A percentile compares a stretch with the other conserved stretches of the same genome.
Evolutionary conservation across 345 rosid genomes (phyloP).

Genomic region (Syzygium oleosum): DNA sequence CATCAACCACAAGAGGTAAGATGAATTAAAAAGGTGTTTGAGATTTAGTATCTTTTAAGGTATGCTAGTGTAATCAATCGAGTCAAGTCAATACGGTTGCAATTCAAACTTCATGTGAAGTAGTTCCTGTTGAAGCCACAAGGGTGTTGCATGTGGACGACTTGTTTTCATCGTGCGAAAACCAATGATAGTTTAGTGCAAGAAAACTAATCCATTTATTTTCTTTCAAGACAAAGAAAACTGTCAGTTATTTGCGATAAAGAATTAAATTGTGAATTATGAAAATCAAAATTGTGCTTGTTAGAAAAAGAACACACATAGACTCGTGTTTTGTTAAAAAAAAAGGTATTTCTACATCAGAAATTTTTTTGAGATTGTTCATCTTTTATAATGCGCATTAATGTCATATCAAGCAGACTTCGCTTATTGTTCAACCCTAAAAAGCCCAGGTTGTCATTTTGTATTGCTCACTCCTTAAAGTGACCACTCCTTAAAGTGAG

Average conservation of each 20-base stretch:
- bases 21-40: not conserved
- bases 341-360: not conserved
- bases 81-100: not conserved
- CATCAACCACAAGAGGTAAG: not conserved
- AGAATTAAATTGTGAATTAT: not conserved
- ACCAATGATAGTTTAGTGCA: not conserved
- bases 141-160: not conserved
- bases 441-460: not conserved
- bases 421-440: not conserved
- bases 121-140: not conserved
- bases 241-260: rapidly evolving
- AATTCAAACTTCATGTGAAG: not conserved
- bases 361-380: not conserved
- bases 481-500: not conserved
- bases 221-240: not conserved
- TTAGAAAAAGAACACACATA: no score
- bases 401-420: not conserved
- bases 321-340: not conserved
- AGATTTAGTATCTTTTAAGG: not conserved
- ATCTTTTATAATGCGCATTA: not conserved
- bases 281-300: not conserved
- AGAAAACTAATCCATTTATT: not conserved
- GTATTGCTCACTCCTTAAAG: not conserved
- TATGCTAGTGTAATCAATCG: not conserved
- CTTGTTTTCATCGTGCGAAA: not conserved